A percentile compares a stretch with the other conserved stretches of the same genome.
phyloP scores from a whole-genome alignment of 306 rosid genomes.

The Leucaena leucocephala region DNA sequence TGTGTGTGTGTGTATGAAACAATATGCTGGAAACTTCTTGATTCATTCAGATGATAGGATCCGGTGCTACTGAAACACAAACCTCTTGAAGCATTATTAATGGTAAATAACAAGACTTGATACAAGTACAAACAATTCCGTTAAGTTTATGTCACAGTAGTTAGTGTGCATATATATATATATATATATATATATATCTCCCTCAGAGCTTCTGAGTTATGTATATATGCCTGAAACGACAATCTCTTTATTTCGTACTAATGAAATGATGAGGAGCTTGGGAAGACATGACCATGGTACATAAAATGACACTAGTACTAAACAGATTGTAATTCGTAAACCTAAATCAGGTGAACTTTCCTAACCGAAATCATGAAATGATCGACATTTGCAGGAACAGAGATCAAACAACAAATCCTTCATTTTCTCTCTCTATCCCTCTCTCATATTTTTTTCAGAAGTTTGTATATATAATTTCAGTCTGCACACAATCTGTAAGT shows the following conservation, averaged over 20 bases:
- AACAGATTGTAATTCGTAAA: slow-evolving; percentile 25
- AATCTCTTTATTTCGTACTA: not conserved
- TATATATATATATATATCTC: no score
- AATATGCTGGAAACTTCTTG: slow-evolving; percentile 2
- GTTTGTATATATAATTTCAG: slow-evolving; percentile 34
- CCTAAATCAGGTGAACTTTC: no score
- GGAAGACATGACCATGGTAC: not conserved
- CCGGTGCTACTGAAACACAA: not conserved
- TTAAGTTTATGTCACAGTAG: not conserved
- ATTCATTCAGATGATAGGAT: not conserved
- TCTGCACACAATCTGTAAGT: slow-evolving; percentile 42
- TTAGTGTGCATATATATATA: no score
- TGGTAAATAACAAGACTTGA: no score
- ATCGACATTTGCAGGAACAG: slow-evolving; percentile 27
- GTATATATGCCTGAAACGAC: not conserved
- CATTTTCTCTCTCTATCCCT: slow-evolving; percentile 3
- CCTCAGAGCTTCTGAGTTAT: not conserved
- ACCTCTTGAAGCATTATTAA: not conserved
- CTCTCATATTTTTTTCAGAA: not conserved
- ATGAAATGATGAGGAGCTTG: not conserved
- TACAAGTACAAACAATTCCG: not conserved
- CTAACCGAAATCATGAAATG: not conserved
- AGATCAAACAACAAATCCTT: slow-evolving; percentile 28
- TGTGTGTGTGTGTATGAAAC: no score
- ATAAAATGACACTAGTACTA: slow-evolving; percentile 35